Evolutionary conservation across 352 stramenopile species (phyloP).

Genomic region (Pythium insidiosum): DNA sequence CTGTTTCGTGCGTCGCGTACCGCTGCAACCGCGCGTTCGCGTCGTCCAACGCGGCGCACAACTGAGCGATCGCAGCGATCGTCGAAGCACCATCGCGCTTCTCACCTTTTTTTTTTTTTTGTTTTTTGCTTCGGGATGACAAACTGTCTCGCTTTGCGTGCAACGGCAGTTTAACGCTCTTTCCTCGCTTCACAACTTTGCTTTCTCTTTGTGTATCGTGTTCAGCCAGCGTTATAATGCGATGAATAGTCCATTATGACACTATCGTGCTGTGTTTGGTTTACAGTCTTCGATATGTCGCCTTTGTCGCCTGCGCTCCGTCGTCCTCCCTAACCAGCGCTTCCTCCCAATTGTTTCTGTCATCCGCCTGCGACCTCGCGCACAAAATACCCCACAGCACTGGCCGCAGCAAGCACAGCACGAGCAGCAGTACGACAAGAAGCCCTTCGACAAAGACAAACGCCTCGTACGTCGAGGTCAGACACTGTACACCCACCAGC

Average conservation of each 20-base stretch:
- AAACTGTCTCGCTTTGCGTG: no score
- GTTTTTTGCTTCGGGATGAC: no score
- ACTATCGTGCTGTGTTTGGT: background rate
- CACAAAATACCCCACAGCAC: constrained; percentile 11
- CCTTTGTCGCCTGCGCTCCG: background rate
- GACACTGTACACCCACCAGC: background rate
- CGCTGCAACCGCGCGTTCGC: constrained; percentile 44
- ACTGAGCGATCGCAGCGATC: background rate
- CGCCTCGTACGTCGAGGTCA: constrained; percentile 2
- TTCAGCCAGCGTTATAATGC: background rate
- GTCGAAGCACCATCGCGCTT: background rate
- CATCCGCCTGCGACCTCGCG: background rate
- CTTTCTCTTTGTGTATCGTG: background rate
- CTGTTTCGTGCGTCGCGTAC: constrained; percentile 41
- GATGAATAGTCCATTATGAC: background rate
- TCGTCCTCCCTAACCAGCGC: background rate
- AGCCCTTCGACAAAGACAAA: constrained; percentile 7
- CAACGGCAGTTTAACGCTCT: no score
- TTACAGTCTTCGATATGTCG: background rate
- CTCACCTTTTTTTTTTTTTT: background rate
- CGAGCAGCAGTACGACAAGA: background rate
- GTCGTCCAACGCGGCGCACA: constrained; percentile 1
- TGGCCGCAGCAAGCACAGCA: constrained; percentile 6
- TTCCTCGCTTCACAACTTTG: background rate
- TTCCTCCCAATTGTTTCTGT: no score